Base-by-base conservation (phyloP, 2,329 filamentous ascomycete species). In the Lachnellula arida region DNA sequence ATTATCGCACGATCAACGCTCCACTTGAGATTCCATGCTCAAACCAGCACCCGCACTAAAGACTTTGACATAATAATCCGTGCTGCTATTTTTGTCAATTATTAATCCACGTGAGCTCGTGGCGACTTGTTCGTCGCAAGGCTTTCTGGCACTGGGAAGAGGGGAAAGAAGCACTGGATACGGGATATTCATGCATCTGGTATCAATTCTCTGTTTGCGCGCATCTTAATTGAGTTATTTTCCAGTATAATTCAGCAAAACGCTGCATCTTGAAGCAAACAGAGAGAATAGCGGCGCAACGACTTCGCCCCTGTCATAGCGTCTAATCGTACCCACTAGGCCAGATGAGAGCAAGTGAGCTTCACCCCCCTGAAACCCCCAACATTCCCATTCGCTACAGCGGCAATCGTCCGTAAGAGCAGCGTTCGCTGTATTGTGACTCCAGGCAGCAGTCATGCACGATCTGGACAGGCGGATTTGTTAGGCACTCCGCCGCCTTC, bases 371-470 rank as follows among this genome's bases (percentile, higher is more conserved):
- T 15, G n/a, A 14, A 34, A 25, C 8, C 9, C 8, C 28, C 28
- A 32, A 22, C 46, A 39, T 47, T 32, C 40, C 23, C 9, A 56
- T 51, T 53, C 19, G 54, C 37, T 46, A 1, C 23, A 8, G 28
- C 37, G 50, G 15, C 17, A 12, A 34, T 19, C 44, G 19, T 44
- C 19, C 44, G 25, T 37, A 32, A 17, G 32, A n/a, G 34, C 25
- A 17, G 23, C 25, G 46, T 23, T n/a, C 14, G 34, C 44, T 43
- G 43, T 46, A 49, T 22, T 39, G 46, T 25, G 51, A 43, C 49
- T 61, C 56, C 53, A 61, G 57, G 57, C 59, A 59, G 57, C 59
- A 61, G 55, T 46, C 56, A 58, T 46, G 48, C 55, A 58, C 40
- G 25, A 51, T 25, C 51, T 58, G 43, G 37, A 51, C 47, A 61